Evolutionary conservation across 805 yeast species (phyloP).

Genomic region (Teunomyces lycoperdinae): DNA sequence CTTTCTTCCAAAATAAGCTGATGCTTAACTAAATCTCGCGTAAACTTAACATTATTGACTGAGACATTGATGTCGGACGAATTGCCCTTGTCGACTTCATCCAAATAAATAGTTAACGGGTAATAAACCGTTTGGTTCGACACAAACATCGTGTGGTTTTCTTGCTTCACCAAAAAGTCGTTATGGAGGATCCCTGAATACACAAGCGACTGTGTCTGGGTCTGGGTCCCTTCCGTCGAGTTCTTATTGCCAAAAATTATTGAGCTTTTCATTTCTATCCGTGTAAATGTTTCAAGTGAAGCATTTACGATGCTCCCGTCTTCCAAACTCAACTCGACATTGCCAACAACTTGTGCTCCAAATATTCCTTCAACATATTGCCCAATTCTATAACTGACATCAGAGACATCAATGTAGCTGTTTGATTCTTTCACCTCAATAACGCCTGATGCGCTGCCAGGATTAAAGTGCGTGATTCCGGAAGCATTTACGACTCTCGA

Average conservation of each 20-base stretch:
- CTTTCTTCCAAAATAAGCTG: slow-evolving; percentile 19
- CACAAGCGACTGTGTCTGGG: background rate
- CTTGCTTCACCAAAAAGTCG: background rate
- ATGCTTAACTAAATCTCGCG: slow-evolving; percentile 16
- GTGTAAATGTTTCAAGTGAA: slow-evolving; percentile 7
- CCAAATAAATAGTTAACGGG: background rate
- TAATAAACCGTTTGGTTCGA: background rate
- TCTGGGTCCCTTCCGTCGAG: too few species aligned
- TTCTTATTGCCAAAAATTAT: background rate
- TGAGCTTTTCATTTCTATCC: background rate
- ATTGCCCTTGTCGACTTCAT: background rate
- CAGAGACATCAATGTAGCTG: slow-evolving; percentile 9
- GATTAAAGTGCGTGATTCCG: slow-evolving; percentile 34
- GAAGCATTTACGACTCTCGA: slow-evolving; percentile 31
- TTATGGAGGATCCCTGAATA: background rate
- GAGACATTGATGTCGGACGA: slow-evolving; percentile 15
- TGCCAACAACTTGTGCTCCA: slow-evolving; percentile 30
- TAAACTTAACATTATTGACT: slow-evolving; percentile 18
- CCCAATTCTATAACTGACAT: slow-evolving; percentile 25
- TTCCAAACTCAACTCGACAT: slow-evolving; percentile 32
- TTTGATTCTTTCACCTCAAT: slow-evolving; percentile 31
- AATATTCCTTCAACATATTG: slow-evolving; percentile 41
- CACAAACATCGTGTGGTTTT: background rate
- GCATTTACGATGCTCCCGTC: slow-evolving; percentile 36
- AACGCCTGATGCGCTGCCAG: slow-evolving; percentile 22